These are phyloP conservation scores for Telopea speciosissima DNA, from an alignment of 177 flowering plant species.

Conservation along the genomic window DNA sequence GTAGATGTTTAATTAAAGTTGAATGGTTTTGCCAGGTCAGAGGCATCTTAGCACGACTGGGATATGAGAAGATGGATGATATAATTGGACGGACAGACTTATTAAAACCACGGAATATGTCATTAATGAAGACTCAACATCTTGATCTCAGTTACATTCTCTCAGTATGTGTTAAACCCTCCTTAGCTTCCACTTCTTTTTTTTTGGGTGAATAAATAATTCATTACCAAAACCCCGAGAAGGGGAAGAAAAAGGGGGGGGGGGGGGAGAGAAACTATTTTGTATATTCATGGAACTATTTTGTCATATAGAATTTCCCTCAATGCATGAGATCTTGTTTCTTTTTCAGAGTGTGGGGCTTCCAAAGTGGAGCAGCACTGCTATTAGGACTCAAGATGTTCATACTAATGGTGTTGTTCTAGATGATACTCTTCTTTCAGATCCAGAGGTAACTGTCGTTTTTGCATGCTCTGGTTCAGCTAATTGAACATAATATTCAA, in stretches of 20 bases:
- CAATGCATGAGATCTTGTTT: background rate
- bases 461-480: background rate
- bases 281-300: background rate
- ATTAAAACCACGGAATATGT: constrained; percentile 64
- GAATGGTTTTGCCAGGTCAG: constrained; percentile 53
- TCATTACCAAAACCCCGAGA: too few species aligned
- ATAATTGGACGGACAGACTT: constrained; percentile 83
- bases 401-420: constrained; percentile 89
- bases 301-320: constrained; percentile 1
- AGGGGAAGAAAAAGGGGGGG: too few species aligned
- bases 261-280: too few species aligned
- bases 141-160: constrained; percentile 84
- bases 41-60: constrained; percentile 89
- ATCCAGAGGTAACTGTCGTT: constrained; percentile 38
- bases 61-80: constrained; percentile 88
- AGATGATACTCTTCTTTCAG: constrained; percentile 69
- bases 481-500: background rate
- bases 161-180: constrained; percentile 45
- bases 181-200: background rate
- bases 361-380: constrained; percentile 87
- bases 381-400: constrained; percentile 81
- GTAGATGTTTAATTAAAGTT: background rate
- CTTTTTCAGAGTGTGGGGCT: constrained; percentile 66
- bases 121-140: constrained; percentile 91
- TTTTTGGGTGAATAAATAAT: too few species aligned